Conservation (phyloP, 2,329 filamentous ascomycete genomes). For the Sporothrix schenckii region DNA sequence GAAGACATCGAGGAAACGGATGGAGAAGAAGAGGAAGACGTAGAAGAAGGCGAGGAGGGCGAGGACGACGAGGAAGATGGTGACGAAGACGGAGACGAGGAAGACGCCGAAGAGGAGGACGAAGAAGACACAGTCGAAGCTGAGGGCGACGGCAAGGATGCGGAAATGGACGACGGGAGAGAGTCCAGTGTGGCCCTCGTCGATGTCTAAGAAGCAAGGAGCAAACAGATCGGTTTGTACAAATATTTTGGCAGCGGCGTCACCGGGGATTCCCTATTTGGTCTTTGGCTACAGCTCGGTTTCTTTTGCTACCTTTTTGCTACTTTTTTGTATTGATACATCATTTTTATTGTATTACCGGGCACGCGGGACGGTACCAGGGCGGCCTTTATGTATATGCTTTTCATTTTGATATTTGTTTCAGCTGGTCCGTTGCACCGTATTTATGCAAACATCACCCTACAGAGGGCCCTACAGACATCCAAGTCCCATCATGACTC, state of each 20-base stretch:
- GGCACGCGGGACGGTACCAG: neutral
- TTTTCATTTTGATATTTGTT: neutral
- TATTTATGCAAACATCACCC: neutral
- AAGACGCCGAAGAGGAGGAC: conserved; percentile 30
- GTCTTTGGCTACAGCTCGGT: neutral
- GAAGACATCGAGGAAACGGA: conserved; percentile 7
- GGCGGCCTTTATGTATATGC: neutral
- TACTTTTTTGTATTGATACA: neutral
- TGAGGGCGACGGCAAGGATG: conserved; percentile 22
- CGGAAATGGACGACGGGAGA: conserved; percentile 27
- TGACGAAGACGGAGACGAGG: conserved; percentile 27
- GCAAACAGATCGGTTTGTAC: neutral
- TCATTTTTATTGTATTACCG: conserved; percentile 2
- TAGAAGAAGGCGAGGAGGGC: conserved; percentile 37
- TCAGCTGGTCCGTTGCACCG: neutral
- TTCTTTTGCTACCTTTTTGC: neutral
- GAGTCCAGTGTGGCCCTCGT: conserved; percentile 17
- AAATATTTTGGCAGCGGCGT: conserved; percentile 5
- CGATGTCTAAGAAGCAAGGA: neutral
- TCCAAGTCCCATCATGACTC: neutral
- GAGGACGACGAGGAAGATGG: conserved; percentile 29
- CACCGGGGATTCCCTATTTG: neutral
- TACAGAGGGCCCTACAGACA: neutral
- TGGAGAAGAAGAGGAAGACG: conserved; percentile 29
- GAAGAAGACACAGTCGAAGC: conserved; percentile 1